Percentiles rank a stretch among this genome's conserved stretches.
Evolutionary conservation across 2,329 filamentous ascomycete genomes (phyloP).

Genomic region (Massarina eburnea): DNA sequence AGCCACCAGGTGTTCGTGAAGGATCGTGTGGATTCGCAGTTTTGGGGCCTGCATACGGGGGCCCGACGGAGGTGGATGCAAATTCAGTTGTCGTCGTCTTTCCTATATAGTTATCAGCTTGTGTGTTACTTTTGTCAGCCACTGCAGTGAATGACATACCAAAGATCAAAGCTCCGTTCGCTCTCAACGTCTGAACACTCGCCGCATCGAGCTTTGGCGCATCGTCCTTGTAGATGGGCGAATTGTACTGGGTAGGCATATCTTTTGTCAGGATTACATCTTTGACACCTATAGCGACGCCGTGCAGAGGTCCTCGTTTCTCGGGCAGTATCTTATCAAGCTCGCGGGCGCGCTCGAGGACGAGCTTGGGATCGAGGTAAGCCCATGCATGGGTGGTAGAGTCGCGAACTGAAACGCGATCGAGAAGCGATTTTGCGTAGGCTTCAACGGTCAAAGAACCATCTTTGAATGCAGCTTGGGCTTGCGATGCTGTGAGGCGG

Average conservation of each 20-base stretch:
- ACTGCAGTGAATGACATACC: slow-evolving; percentile 10
- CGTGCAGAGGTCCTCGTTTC: slow-evolving; percentile 59
- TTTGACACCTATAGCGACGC: slow-evolving; percentile 61
- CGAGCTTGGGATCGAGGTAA: slow-evolving; percentile 35
- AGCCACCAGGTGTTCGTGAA: slow-evolving; percentile 64
- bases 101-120: slow-evolving; percentile 12
- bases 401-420: slow-evolving; percentile 29
- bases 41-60: slow-evolving; percentile 39
- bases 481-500: slow-evolving; percentile 26
- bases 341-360: slow-evolving; percentile 53
- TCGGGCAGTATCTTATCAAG: slow-evolving; percentile 54
- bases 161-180: slow-evolving; percentile 60
- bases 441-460: slow-evolving; percentile 29
- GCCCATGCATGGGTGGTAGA: slow-evolving; percentile 33
- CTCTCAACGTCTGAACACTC: slow-evolving; percentile 54
- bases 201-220: slow-evolving; percentile 55
- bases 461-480: slow-evolving; percentile 22
- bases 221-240: slow-evolving; percentile 54
- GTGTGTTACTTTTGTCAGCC: background rate
- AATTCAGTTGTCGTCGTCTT: slow-evolving; percentile 67
- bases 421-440: slow-evolving; percentile 31
- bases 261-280: slow-evolving; percentile 60
- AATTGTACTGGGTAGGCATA: slow-evolving; percentile 61
- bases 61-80: slow-evolving; percentile 56
- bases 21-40: slow-evolving; percentile 61